A percentile compares a stretch with the other conserved stretches of the same genome.
These are phyloP conservation scores for Bipolaris gigantea DNA, from an alignment of 2,329 filamentous ascomycete genomes.

Conservation along the genomic window DNA sequence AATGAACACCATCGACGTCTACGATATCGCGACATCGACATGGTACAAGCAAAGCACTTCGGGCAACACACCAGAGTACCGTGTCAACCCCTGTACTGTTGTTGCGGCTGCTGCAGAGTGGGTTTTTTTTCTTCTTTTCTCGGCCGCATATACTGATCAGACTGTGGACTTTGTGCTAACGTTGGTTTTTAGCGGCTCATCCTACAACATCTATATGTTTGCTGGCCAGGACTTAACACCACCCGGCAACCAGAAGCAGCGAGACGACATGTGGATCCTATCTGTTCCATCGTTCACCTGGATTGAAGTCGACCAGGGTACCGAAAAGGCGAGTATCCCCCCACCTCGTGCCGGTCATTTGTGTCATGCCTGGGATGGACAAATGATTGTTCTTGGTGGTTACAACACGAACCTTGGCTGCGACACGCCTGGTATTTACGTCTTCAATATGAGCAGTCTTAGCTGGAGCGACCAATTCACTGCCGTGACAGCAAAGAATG, in stretches of 20 bases:
- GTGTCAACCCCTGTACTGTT: conserved; percentile 70
- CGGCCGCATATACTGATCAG: too few species aligned
- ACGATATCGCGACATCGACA: conserved; percentile 68
- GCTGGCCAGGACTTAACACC: conserved; percentile 74
- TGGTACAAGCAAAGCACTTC: conserved; percentile 76
- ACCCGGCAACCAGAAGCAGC: conserved; percentile 60
- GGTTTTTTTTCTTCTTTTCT: conserved; percentile 4
- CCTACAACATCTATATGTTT: conserved; percentile 77
- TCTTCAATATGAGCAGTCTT: conserved; percentile 73
- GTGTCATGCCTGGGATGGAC: conserved; percentile 76
- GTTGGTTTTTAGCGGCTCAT: conserved; percentile 58
- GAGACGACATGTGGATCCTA: conserved; percentile 77
- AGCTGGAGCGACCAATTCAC: conserved; percentile 72
- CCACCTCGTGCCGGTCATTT: conserved; percentile 70
- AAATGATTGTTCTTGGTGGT: conserved; percentile 79
- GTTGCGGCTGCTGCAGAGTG: conserved; percentile 70
- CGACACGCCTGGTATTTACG: conserved; percentile 70
- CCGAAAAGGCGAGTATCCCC: conserved; percentile 47
- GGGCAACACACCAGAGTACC: conserved; percentile 60
- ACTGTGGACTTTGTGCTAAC: conserved; percentile 9
- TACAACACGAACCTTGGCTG: conserved; percentile 64
- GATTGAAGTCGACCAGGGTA: conserved; percentile 63
- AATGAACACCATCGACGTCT: conserved; percentile 78
- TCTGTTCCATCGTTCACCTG: conserved; percentile 80
- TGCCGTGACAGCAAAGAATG: conserved; percentile 61